Conservation (phyloP, 2,329 filamentous ascomycete species). For the Beauveria caledonica region DNA sequence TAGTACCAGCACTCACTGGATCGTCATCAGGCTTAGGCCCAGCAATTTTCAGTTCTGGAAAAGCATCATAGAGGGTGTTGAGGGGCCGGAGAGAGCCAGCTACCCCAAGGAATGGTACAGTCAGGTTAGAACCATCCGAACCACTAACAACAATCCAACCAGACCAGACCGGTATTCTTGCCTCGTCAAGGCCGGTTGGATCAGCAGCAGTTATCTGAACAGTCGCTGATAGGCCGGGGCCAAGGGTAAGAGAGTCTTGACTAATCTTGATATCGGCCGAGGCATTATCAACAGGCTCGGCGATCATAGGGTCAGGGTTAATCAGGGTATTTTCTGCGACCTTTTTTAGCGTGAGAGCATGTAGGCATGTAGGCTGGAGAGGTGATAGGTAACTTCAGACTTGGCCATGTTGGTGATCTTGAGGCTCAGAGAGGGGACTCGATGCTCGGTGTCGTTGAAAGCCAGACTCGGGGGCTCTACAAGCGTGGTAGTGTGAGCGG, state of each 20-base stretch:
- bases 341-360: conserved; percentile 22
- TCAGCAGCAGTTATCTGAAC: conserved; percentile 37
- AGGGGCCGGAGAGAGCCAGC: conserved; percentile 13
- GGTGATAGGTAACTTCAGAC: conserved; percentile 40
- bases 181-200: conserved; percentile 24
- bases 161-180: conserved; percentile 31
- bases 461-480: conserved; percentile 50
- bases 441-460: conserved; percentile 57
- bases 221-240: conserved; percentile 31
- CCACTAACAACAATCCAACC: conserved; percentile 33
- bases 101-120: conserved; percentile 33
- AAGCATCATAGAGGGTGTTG: neutral
- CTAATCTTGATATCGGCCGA: conserved; percentile 36
- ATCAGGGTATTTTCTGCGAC: neutral
- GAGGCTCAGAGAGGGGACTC: conserved; percentile 40
- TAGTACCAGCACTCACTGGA: neutral
- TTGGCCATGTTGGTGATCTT: conserved; percentile 45
- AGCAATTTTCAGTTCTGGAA: neutral
- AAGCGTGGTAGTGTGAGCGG: conserved; percentile 44
- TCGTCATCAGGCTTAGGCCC: neutral
- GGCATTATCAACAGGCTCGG: conserved; percentile 25
- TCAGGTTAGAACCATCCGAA: conserved; percentile 26
- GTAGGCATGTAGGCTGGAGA: conserved; percentile 42
- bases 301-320: neutral
- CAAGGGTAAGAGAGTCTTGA: conserved; percentile 34